Evolutionary conservation across 192 early-diverging fungal genomes (phyloP), one percentile per base, ranked within the genome.

Genomic region (Coemansia sp.): DNA sequence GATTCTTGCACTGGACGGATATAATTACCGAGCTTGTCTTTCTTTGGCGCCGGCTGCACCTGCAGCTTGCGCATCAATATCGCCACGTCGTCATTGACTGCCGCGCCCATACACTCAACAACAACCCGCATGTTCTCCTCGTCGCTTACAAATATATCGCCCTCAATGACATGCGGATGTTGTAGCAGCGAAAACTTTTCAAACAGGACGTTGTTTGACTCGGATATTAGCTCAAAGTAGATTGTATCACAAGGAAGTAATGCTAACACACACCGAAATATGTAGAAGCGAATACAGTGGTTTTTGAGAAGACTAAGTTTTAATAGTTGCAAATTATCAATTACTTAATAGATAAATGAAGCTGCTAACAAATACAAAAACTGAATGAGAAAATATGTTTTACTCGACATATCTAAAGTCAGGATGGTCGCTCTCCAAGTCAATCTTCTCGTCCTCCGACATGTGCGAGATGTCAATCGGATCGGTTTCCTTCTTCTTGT

Each of bases 391-490:
- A 2, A 29, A 2, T 29, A 29, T 29, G 27, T 4, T 29, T 11
- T 54, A 54, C 21, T 54, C 52, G 19, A 50, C 61, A 27, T 62
- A 62, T 49, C 61, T 62, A 52, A 80, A 80, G 19, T 67, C 54
- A 11, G 77, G 77, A 23, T 80, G 77, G 41, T 80, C 72, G 23
- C 61, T 74, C 37, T 74, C 71, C 43, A 80, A 59, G 38, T 74
- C 72, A 23, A 74, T 61, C 10, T 63, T 59, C 31, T 80, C 71
- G 6, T 73, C 71, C 17, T 64, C 61, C 10, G 71, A 58, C 63
- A 80, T 48, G 65, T 59, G 22, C 0, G 67, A 67, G n/a, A 80
- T 74, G 17, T 80, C 71, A 16, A 74, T 59, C 0, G 77, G 77
- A 43, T 49, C 6, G 0, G 64, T 43, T 5, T 73, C 77, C 47